Conservation (phyloP, 352 stramenopile species). For the Phytophthora ohioensis region DNA sequence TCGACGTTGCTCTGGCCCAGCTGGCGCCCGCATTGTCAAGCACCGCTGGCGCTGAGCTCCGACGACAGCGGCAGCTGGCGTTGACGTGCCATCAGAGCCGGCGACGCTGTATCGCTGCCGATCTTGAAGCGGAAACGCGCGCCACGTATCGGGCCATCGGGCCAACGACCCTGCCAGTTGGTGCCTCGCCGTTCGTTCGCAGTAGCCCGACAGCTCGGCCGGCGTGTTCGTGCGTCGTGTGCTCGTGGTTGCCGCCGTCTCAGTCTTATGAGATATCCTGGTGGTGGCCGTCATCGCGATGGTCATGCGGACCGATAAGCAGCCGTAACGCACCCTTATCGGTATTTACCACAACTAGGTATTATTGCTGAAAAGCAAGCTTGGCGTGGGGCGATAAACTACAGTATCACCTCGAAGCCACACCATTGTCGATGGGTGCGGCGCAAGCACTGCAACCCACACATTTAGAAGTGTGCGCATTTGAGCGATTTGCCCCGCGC, state of each 20-base stretch:
- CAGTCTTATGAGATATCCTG: slow-evolving; percentile 7
- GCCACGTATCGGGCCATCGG: slow-evolving; percentile 9
- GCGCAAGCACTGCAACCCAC: slow-evolving; percentile 13
- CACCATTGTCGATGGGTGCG: not conserved
- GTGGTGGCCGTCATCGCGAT: slow-evolving; percentile 11
- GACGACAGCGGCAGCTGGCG: slow-evolving; percentile 26
- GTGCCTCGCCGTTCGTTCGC: slow-evolving; percentile 11
- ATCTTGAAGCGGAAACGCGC: slow-evolving; percentile 5
- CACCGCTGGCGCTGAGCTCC: slow-evolving; percentile 1
- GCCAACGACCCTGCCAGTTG: slow-evolving; percentile 19
- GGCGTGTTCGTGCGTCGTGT: slow-evolving; percentile 18
- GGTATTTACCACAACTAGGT: too few relatives aligned
- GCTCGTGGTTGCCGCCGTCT: slow-evolving; percentile 7
- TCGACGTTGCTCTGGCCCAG: slow-evolving; percentile 14
- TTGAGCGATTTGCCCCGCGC: slow-evolving; percentile 24
- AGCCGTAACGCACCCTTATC: not conserved
- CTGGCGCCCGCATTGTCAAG: slow-evolving; percentile 14
- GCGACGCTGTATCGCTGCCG: slow-evolving; percentile 1
- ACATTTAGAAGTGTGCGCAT: slow-evolving; percentile 12
- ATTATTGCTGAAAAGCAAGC: slow-evolving; percentile 11
- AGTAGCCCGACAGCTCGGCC: slow-evolving; percentile 8
- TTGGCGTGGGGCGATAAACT: not conserved
- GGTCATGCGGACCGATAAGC: not conserved
- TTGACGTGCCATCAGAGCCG: slow-evolving; percentile 27
- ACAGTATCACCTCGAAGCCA: not conserved